Conservation (phyloP, 2,329 filamentous ascomycete genomes). For the Penicillium janthinellum region DNA sequence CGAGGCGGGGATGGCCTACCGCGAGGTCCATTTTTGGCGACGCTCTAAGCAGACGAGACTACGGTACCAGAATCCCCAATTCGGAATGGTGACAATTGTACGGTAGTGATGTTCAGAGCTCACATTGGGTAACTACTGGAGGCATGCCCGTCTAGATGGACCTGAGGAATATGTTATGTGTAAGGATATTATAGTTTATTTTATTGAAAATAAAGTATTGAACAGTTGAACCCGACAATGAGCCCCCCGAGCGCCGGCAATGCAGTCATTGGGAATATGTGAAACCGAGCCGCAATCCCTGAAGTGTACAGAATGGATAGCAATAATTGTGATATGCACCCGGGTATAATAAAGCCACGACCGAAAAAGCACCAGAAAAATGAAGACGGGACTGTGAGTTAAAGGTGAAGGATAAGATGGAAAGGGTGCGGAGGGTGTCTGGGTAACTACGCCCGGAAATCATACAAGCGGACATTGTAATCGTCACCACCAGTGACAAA, state of each 20-base stretch:
- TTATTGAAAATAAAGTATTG: background rate
- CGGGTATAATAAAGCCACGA: constrained; percentile 22
- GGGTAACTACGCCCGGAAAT: constrained; percentile 56
- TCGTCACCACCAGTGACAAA: constrained; percentile 94
- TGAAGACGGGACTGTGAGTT: background rate
- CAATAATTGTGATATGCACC: constrained; percentile 14
- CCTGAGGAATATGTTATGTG: background rate
- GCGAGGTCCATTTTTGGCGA: too few species aligned
- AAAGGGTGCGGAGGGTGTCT: background rate
- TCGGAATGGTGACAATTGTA: too few species aligned
- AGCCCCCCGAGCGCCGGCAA: background rate
- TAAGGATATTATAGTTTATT: background rate
- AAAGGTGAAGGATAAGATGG: constrained; percentile 5
- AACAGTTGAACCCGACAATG: too few species aligned
- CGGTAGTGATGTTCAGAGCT: too few species aligned
- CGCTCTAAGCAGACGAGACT: too few species aligned
- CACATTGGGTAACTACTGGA: too few species aligned
- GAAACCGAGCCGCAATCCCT: background rate
- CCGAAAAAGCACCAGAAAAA: constrained; percentile 11
- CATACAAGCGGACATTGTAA: constrained; percentile 83
- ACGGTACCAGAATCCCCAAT: too few species aligned
- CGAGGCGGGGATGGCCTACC: too few species aligned
- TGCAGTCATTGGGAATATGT: background rate
- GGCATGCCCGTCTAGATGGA: too few species aligned
- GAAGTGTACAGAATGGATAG: background rate